Conservation (phyloP, 306 rosid species). For the Inga leiocalycina region DNA sequence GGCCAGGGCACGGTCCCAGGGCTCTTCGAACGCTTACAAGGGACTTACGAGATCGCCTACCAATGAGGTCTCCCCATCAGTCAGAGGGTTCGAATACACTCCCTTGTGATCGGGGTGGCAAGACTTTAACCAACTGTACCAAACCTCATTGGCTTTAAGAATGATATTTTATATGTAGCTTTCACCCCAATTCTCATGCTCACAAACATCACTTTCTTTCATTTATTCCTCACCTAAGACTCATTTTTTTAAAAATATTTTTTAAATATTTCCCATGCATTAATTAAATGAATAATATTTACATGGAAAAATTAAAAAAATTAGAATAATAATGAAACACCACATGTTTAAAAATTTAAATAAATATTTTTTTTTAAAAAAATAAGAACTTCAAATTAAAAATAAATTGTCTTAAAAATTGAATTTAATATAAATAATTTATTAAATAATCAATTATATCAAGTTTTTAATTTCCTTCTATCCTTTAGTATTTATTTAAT, state of each 20-base stretch:
- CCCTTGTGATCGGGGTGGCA: too few species aligned
- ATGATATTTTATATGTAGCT: neutral
- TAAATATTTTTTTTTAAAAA: neutral
- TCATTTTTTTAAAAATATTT: neutral
- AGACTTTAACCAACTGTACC: too few species aligned
- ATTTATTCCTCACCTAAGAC: constrained; percentile 15
- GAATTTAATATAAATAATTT: neutral
- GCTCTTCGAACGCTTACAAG: too few species aligned
- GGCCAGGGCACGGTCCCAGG: too few species aligned
- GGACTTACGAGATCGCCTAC: too few species aligned
- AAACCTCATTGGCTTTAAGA: too few species aligned
- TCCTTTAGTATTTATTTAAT: too few species aligned
- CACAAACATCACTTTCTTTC: constrained; percentile 34
- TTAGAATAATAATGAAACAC: neutral
- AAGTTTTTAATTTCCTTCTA: too few species aligned
- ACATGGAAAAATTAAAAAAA: neutral
- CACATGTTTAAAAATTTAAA: neutral
- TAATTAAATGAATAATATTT: neutral
- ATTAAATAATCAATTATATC: too few species aligned
- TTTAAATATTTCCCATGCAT: neutral
- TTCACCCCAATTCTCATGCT: constrained; percentile 11
- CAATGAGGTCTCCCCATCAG: too few species aligned
- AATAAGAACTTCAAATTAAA: neutral
- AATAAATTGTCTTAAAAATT: neutral
- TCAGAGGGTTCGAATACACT: too few species aligned